A percentile compares a stretch with the other conserved stretches of the same genome.
Conservation (phyloP, 345 rosid species). For the Brassica napus region Da-Ae NC_063435.1:24346501-24347000, state of each 20-base stretch:
- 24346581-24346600: slow-evolving; percentile 21
- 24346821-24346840: not conserved
- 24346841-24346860: not conserved
- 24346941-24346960: slow-evolving; percentile 54
- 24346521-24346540: slow-evolving; percentile 31
- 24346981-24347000: slow-evolving; percentile 56
- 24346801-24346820: not conserved
- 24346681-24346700: slow-evolving; percentile 26
- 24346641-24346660: slow-evolving; percentile 26
- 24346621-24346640: slow-evolving; percentile 28
- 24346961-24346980: slow-evolving; percentile 48
- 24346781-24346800: not conserved
- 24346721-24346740: not conserved
- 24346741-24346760: not conserved
- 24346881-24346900: not conserved
- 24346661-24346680: slow-evolving; percentile 32
- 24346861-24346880: slow-evolving; percentile 5
- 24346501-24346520: slow-evolving; percentile 32
- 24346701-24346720: not conserved
- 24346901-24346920: slow-evolving; percentile 47
- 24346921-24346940: slow-evolving; percentile 63
- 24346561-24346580: slow-evolving; percentile 41
- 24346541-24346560: slow-evolving; percentile 26
- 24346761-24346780: slow-evolving; percentile 4
- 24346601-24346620: slow-evolving; percentile 38